phyloP scores from a whole-genome alignment of 768 basidiomycete species.

The Thelephora aurantiotincta region DNA sequence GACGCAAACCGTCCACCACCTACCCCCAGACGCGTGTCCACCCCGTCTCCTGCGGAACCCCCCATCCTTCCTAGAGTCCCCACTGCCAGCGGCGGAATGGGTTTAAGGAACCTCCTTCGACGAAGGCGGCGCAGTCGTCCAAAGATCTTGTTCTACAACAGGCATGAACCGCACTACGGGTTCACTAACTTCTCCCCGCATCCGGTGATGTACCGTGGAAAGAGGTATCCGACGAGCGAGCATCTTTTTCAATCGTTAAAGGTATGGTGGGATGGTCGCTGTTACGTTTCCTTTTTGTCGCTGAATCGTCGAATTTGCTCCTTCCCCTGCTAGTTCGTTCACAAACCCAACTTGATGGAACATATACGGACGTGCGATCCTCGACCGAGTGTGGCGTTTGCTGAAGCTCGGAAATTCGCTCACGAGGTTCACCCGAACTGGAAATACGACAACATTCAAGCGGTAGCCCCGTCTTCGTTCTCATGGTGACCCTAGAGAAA shows the following conservation, averaged over 20 bases:
- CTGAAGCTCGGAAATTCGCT: slow-evolving; percentile 52
- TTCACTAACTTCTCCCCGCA: slow-evolving; percentile 67
- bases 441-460: slow-evolving; percentile 53
- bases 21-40: too few species aligned
- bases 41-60: too few species aligned
- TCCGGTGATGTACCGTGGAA: slow-evolving; percentile 44
- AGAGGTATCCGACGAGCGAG: slow-evolving; percentile 60
- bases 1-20: too few species aligned
- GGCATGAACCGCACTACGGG: slow-evolving; percentile 47
- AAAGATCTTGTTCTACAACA: slow-evolving; percentile 53
- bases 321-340: not conserved
- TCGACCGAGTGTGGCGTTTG: slow-evolving; percentile 47
- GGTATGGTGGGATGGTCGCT: not conserved
- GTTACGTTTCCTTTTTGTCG: not conserved
- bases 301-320: not conserved
- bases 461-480: slow-evolving; percentile 23
- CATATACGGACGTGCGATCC: slow-evolving; percentile 53
- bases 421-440: slow-evolving; percentile 51
- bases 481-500: not conserved
- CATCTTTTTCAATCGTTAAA: slow-evolving; percentile 67
- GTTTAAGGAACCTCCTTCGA: too few species aligned
- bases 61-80: too few species aligned
- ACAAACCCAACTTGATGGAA: slow-evolving; percentile 43
- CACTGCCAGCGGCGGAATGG: too few species aligned
- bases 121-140: not conserved